Percentiles rank a stretch among this genome's conserved stretches.
Evolutionary conservation across 306 rosid genomes (phyloP).

Genomic region (Begonia loranthoides): DNA sequence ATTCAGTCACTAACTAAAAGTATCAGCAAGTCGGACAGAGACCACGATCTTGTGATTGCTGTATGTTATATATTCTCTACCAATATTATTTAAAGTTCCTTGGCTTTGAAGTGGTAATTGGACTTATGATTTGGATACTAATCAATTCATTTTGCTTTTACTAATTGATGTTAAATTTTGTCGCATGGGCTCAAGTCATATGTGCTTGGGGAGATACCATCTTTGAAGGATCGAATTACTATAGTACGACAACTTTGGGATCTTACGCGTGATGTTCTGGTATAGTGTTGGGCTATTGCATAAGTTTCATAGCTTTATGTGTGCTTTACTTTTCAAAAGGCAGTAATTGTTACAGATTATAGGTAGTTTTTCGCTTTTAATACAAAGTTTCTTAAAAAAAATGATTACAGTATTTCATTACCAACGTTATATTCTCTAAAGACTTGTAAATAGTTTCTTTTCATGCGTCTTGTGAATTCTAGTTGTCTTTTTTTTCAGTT

Average conservation of each 20-base stretch:
- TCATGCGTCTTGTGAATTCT: too few relatives aligned
- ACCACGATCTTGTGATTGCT: slow-evolving; percentile 89
- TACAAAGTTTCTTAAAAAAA: too few relatives aligned
- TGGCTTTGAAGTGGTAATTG: neutral
- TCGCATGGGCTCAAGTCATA: slow-evolving; percentile 57
- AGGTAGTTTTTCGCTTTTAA: neutral
- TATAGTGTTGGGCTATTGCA: slow-evolving; percentile 20
- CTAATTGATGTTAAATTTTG: slow-evolving; percentile 18
- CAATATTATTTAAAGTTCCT: neutral
- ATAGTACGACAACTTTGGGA: slow-evolving; percentile 89
- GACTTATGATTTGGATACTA: too few relatives aligned
- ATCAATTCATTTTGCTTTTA: neutral
- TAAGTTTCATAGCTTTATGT: slow-evolving; percentile 4
- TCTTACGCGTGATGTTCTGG: slow-evolving; percentile 80
- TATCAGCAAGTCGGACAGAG: slow-evolving; percentile 58
- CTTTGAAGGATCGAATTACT: slow-evolving; percentile 73
- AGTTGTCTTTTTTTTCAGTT: too few relatives aligned
- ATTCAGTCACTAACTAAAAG: slow-evolving; percentile 54
- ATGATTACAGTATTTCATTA: too few relatives aligned
- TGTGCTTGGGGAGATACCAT: slow-evolving; percentile 93
- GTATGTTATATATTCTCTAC: slow-evolving; percentile 36
- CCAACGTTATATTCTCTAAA: too few relatives aligned
- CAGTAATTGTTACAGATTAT: too few relatives aligned
- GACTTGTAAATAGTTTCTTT: too few relatives aligned
- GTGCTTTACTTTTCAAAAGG: neutral